A percentile compares a stretch with the other conserved stretches of the same genome.
phyloP scores from a whole-genome alignment of 1,139 yeast genomes.

The Taphrina sp. region DNA sequence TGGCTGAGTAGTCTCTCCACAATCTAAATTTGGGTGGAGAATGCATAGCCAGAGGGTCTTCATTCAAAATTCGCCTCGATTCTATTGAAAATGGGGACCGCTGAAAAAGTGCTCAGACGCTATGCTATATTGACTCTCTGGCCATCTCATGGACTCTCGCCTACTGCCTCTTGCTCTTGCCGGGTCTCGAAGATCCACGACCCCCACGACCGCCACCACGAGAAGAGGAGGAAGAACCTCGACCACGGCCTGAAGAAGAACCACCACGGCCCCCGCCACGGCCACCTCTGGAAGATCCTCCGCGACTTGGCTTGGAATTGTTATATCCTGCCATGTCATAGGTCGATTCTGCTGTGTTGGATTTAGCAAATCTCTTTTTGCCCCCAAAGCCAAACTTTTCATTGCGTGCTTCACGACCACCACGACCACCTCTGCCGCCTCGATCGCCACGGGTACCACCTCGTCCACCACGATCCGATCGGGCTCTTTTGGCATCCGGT shows the following conservation, averaged over 20 bases:
- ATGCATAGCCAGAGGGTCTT: too few species aligned
- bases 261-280: constrained; percentile 30
- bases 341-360: constrained; percentile 60
- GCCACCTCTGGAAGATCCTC: constrained; percentile 24
- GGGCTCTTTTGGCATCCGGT: constrained; percentile 41
- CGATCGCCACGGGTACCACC: constrained; percentile 42
- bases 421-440: constrained; percentile 50
- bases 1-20: too few species aligned
- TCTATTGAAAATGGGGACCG: too few species aligned
- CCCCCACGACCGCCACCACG: neutral
- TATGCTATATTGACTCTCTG: neutral
- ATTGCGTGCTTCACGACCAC: constrained; percentile 67
- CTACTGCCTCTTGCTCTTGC: constrained; percentile 22
- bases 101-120: too few species aligned
- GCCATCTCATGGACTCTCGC: neutral
- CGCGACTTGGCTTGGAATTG: constrained; percentile 16
- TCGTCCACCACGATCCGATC: constrained; percentile 39
- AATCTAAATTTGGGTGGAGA: too few species aligned
- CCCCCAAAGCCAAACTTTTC: constrained; percentile 72
- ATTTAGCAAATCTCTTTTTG: constrained; percentile 67
- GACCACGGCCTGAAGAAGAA: too few species aligned
- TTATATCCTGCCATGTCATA: constrained; percentile 18
- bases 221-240: neutral
- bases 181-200: constrained; percentile 12
- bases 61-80: too few species aligned